phyloP scores from a whole-genome alignment of 2,329 filamentous ascomycete species.

The Ophiostoma angusticollis region DNA sequence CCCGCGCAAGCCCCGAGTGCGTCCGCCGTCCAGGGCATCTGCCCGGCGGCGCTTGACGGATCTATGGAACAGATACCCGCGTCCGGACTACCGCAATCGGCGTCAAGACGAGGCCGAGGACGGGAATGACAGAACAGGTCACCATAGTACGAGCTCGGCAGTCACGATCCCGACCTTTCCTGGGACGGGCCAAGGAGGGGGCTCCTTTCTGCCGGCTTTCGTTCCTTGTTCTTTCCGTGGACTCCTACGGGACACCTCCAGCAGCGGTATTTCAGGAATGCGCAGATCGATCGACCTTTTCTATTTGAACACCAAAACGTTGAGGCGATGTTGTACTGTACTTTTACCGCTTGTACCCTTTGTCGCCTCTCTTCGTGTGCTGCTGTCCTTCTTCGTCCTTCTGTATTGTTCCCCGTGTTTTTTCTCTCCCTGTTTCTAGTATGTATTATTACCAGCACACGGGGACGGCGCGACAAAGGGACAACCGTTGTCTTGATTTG shows the following conservation, averaged over 20 bases:
- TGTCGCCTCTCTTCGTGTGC: background rate
- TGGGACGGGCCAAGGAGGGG: too few species aligned
- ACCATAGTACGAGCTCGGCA: too few species aligned
- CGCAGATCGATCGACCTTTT: slow-evolving; percentile 3
- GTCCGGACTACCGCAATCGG: too few species aligned
- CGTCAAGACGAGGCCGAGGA: too few species aligned
- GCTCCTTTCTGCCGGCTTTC: background rate
- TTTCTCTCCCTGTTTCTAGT: background rate
- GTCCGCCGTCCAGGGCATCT: too few species aligned
- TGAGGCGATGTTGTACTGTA: background rate
- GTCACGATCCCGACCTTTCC: too few species aligned
- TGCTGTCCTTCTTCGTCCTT: background rate
- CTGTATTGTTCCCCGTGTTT: background rate
- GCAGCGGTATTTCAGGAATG: background rate
- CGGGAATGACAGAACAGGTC: too few species aligned
- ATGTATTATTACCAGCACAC: background rate
- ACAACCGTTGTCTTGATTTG: too few species aligned
- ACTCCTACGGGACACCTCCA: too few species aligned
- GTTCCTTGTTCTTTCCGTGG: background rate
- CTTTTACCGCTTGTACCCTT: background rate
- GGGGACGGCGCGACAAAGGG: background rate
- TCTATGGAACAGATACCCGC: too few species aligned
- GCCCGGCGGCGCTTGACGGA: too few species aligned
- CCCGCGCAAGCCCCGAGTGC: too few species aligned
- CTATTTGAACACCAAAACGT: background rate